Base-by-base conservation (phyloP, 768 basidiomycete genomes). In the Phanerochaete carnosa region DNA sequence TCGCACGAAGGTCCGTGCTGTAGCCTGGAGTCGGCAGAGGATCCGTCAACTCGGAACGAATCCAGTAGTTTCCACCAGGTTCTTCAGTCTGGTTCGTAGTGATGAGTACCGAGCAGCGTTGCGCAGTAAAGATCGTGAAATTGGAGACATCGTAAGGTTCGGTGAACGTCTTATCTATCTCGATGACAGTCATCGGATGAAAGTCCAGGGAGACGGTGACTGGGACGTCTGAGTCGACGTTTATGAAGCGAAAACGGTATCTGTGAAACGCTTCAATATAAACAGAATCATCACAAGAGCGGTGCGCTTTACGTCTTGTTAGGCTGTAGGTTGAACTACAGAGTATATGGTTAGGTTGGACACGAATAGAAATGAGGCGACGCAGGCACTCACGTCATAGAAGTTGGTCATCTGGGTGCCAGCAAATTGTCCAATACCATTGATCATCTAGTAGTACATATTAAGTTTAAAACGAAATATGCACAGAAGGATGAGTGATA, bases 181-280 rank as follows among this genome's bases (percentile, higher is more conserved):
- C 81, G 56, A 83, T 70, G 51, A 83, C 73, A 3, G 76, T 74
- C 32, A 83, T 75, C 1, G 72, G 67, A 60, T 83, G 83, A 8
- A 60, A 64, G 55, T 83, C 81, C 45, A 84, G 69, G 9, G 77
- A 76, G 68, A 82, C 79, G 32, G 74, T 65, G 45, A 80, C 73
- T 32, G 76, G 70, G 5, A 79, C 77, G 67, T 81, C 79, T 3
- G 79, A 73, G 30, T 77, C 82, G 43, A 77, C 69, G 71, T 83
- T 78, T 60, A 80, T 69, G 39, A 83, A 62, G 46, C 82, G 80
- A 25, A 83, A 66, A 54, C 82, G 82, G 62, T 81, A 81, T n/a
- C n/a, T n/a, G n/a, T 73, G 11, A 26, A 23, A 74, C 74, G 72
- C 25, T 73, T 68, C 55, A n/a, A n/a, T n/a, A n/a, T 4, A 4